These are phyloP conservation scores for Calonectria pseudoreteaudii DNA, from an alignment of 2,329 filamentous ascomycete species.

Conservation along the genomic window DNA sequence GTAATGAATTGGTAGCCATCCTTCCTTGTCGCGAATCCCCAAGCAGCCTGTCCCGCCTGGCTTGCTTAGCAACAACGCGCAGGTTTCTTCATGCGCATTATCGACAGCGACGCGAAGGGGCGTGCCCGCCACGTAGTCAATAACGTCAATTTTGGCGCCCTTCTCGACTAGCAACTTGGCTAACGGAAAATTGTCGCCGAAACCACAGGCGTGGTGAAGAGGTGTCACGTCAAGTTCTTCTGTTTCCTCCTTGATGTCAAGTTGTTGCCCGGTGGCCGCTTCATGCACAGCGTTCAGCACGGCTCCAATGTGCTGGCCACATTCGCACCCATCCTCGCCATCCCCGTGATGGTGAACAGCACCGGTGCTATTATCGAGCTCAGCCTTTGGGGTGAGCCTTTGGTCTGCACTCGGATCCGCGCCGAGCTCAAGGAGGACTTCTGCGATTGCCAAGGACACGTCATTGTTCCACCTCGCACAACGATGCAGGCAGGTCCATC, in stretches of 20 bases:
- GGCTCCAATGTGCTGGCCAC: slow-evolving; percentile 16
- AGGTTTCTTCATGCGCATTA: background rate
- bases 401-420: slow-evolving; percentile 1
- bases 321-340: background rate
- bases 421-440: slow-evolving; percentile 1
- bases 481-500: slow-evolving; percentile 12
- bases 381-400: background rate
- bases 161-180: slow-evolving; percentile 4
- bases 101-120: slow-evolving; percentile 1
- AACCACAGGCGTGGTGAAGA: slow-evolving; percentile 14
- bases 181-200: slow-evolving; percentile 9
- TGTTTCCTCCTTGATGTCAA: background rate
- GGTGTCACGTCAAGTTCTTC: slow-evolving; percentile 18
- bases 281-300: background rate
- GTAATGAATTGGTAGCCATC: slow-evolving; percentile 11
- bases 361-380: background rate
- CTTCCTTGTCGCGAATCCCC: background rate
- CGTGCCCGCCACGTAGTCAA: slow-evolving; percentile 2
- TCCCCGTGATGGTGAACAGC: background rate
- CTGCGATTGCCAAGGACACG: slow-evolving; percentile 1
- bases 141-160: slow-evolving; percentile 9
- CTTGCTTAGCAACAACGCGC: background rate
- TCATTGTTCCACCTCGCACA: slow-evolving; percentile 10
- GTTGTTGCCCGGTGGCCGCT: background rate
- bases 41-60: background rate